Base-by-base conservation (phyloP, 225 moss, liverwort and hornwort species). In the Physcomitrellopsis africana region DNA sequence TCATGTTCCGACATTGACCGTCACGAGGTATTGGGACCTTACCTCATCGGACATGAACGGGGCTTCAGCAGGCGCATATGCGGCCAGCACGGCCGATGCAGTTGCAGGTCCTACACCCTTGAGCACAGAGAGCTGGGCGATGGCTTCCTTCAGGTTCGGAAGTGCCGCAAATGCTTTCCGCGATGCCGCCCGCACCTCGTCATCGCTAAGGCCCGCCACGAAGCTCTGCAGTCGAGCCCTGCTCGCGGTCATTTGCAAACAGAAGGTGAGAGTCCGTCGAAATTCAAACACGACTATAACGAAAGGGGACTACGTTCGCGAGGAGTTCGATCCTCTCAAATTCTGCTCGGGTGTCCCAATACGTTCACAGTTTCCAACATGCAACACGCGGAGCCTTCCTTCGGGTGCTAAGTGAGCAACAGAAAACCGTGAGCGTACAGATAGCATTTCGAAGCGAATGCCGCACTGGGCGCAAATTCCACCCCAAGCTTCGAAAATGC, bases 41-140 rank as follows among this genome's bases (percentile, higher is more conserved):
- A 89, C 92, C 89, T 92, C 92, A 81, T 92, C 92, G 64, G 92
- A 92, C 92, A 92, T 92, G 65, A 89, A 92, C 37, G 92, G 92
- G 37, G 84, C 87, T 6, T 79, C 37, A 14, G 75, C 16, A 18
- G 92, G 92, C 0, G 82, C 67, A 63, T 87, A 79, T 5, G 46
- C 74, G 16, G 89, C 89, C 78, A 92, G 89, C 57, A 92, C 89
- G 32, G 92, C 92, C 49, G 92, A 92, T 52, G 92, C 89, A 65
- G 92, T 92, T 42, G 89, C 92, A 73, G 92, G 89, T 49, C 92
- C 92, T 43, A 92, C 79, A 0, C 92, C 92, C 73, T 92, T 89
- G 4, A 92, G 76, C 10, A 70, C 77, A 13, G 87, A 79, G 51
- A 92, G 82, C 55, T 76, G 74, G 44, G 71, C 68, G 42, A 90